Conservation (phyloP, 225 moss, liverwort and hornwort species). For the Rhytidiadelphus loreus region DNA sequence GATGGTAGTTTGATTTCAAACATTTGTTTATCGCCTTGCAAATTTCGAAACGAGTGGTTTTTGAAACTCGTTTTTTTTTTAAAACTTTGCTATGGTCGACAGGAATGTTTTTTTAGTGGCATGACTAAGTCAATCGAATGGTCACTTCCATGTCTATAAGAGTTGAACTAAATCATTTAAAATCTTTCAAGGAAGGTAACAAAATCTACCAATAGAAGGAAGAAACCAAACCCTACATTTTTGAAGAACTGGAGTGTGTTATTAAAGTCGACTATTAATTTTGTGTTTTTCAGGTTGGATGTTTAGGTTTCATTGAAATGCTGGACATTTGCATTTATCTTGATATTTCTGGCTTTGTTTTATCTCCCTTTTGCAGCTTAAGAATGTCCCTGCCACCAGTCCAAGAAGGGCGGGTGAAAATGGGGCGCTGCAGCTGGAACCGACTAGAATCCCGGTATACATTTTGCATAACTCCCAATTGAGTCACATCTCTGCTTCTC, state of each 20-base stretch:
- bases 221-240: not conserved
- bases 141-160: not conserved
- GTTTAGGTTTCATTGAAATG: not conserved
- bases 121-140: not conserved
- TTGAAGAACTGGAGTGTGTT: not conserved
- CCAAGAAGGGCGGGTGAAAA: constrained; percentile 4
- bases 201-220: not conserved
- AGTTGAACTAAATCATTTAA: not conserved
- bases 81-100: not conserved
- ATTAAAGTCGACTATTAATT: not conserved
- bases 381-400: not conserved
- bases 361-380: not conserved
- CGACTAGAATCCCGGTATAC: not conserved
- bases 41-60: not conserved
- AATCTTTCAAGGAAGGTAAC: not conserved
- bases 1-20: not conserved
- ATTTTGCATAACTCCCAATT: not conserved
- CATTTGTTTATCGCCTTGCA: not conserved
- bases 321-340: not conserved
- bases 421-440: not conserved
- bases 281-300: not conserved
- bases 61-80: not conserved
- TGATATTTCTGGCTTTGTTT: not conserved
- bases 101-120: not conserved
- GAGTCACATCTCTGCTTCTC: not conserved